These are phyloP conservation scores for Crucihimalaya himalaica DNA, from an alignment of 345 rosid genomes.

Conservation along the genomic window DNA sequence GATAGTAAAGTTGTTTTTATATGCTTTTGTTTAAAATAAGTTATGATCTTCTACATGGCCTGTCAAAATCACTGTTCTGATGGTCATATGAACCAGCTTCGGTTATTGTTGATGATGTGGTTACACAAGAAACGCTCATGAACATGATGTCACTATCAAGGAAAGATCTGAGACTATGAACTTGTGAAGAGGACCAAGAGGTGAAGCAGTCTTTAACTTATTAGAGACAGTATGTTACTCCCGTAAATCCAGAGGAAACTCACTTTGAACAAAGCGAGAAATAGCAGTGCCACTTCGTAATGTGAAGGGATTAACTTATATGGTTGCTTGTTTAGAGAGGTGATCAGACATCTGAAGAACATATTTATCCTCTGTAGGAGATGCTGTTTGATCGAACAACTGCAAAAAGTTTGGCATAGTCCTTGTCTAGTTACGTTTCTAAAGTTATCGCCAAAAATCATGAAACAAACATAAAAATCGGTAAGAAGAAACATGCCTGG, in stretches of 20 bases:
- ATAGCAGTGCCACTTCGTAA: neutral
- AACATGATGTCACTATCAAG: neutral
- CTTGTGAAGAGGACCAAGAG: neutral
- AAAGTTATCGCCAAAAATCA: too few relatives aligned
- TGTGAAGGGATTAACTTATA: neutral
- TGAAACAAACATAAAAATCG: neutral
- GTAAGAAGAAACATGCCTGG: neutral
- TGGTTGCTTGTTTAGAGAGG: neutral
- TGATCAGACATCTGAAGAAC: too few relatives aligned
- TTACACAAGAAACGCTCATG: neutral
- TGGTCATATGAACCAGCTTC: too few relatives aligned
- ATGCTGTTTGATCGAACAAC: neutral
- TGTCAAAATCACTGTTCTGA: too few relatives aligned
- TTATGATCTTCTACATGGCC: too few relatives aligned
- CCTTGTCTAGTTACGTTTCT: neutral
- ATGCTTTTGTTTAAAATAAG: too few relatives aligned
- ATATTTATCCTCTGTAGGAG: too few relatives aligned
- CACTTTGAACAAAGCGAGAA: neutral
- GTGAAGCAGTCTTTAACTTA: neutral
- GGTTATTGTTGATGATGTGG: too few relatives aligned
- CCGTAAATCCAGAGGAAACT: neutral
- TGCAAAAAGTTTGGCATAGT: neutral
- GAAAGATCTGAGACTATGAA: neutral
- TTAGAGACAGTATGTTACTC: neutral
- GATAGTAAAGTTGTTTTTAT: too few relatives aligned